Percentiles rank a stretch among this genome's conserved stretches.
Conservation (phyloP, 352 stramenopile genomes). For the Phytopythium chamaehyphon region DNA sequence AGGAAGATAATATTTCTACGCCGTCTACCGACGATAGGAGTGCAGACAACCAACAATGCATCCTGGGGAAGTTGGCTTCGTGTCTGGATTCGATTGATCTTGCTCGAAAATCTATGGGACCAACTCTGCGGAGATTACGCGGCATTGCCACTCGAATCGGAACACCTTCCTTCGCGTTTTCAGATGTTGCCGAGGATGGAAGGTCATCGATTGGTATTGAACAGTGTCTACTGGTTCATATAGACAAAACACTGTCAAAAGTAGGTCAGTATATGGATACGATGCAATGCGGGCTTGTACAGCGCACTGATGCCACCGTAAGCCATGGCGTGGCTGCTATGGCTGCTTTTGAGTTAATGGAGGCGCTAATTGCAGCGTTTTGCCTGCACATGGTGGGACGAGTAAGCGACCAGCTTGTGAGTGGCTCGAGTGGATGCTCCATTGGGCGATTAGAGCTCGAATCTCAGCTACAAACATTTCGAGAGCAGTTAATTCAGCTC, state of each 20-base stretch:
- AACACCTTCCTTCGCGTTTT: too few species aligned
- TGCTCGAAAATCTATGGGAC: slow-evolving; percentile 32
- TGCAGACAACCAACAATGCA: not conserved
- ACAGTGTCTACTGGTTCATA: slow-evolving; percentile 23
- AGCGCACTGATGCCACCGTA: not conserved
- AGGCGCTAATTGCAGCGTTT: slow-evolving; percentile 48
- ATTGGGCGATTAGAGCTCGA: slow-evolving; percentile 23
- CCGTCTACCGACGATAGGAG: not conserved
- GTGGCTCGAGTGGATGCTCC: slow-evolving; percentile 18
- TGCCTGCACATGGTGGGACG: slow-evolving; percentile 46
- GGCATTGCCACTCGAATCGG: not conserved
- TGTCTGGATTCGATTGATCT: slow-evolving; percentile 48
- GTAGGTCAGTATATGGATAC: slow-evolving; percentile 20
- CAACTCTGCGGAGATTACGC: slow-evolving; percentile 21
- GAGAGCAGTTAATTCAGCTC: slow-evolving; percentile 23
- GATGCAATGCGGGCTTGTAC: slow-evolving; percentile 4
- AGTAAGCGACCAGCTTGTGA: slow-evolving; percentile 50
- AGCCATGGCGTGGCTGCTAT: not conserved
- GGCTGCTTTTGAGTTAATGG: slow-evolving; percentile 26
- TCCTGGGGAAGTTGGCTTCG: slow-evolving; percentile 17
- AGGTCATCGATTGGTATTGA: slow-evolving; percentile 24
- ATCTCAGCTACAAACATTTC: slow-evolving; percentile 41
- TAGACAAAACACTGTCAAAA: slow-evolving; percentile 22
- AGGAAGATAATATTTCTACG: not conserved
- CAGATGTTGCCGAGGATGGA: not conserved